phyloP scores from a whole-genome alignment of 2,329 filamentous ascomycete genomes.

The Paraphoma sp. region DNA sequence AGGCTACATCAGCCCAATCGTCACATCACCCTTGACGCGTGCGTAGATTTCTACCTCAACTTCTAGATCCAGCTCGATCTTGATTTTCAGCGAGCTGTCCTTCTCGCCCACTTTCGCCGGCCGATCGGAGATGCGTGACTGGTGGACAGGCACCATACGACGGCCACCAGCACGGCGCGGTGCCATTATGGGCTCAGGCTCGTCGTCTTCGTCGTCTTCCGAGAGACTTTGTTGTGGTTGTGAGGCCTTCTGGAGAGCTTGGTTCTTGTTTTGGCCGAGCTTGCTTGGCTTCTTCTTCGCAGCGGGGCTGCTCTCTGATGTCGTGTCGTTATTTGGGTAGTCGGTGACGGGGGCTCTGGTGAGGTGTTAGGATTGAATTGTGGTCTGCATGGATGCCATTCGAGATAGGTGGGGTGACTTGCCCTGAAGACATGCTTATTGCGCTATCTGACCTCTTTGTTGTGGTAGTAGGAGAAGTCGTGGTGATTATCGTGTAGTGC shows the following conservation, averaged over 20 bases:
- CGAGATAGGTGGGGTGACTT: constrained; percentile 1
- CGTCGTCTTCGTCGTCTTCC: constrained; percentile 14
- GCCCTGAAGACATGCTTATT: constrained; percentile 23
- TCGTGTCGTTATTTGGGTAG: constrained; percentile 4
- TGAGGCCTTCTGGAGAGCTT: constrained; percentile 12
- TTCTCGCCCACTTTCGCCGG: constrained; percentile 42
- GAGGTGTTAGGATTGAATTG: constrained; percentile 6
- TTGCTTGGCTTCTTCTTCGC: constrained; percentile 22
- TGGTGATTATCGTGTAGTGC: neutral
- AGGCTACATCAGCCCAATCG: constrained; percentile 40
- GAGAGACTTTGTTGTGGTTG: constrained; percentile 5
- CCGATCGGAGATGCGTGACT: constrained; percentile 49
- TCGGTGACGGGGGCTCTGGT: constrained; percentile 15
- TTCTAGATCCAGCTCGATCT: constrained; percentile 51
- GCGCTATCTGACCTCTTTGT: constrained; percentile 13
- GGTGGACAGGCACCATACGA: constrained; percentile 38
- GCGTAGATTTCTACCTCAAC: constrained; percentile 43
- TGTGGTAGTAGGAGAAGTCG: neutral
- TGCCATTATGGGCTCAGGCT: constrained; percentile 40
- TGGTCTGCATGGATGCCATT: neutral
- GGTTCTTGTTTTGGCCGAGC: constrained; percentile 5
- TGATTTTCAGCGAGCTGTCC: constrained; percentile 51
- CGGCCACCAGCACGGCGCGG: constrained; percentile 14
- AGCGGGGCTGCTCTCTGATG: constrained; percentile 11
- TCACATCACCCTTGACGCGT: constrained; percentile 41